phyloP scores from a whole-genome alignment of 202 grass and related monocot species.

The Alloteropsis angusta region DNA sequence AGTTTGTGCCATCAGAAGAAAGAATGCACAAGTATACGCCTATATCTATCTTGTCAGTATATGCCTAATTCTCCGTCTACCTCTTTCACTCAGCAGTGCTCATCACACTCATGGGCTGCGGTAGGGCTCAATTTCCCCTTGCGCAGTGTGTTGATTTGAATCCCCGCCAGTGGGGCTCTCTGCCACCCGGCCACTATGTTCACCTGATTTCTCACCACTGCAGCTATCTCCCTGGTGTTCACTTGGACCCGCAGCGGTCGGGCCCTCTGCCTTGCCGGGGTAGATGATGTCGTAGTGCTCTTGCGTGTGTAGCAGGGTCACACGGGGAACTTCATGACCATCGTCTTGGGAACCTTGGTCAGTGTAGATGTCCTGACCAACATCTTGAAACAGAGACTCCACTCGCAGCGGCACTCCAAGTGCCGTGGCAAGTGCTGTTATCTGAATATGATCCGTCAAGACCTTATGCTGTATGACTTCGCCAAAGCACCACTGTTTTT shows the following conservation, averaged over 20 bases:
- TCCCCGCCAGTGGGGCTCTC: slow-evolving; percentile 1
- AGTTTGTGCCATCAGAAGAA: neutral
- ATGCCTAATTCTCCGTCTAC: neutral
- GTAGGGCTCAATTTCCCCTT: neutral
- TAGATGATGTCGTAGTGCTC: slow-evolving; percentile 39
- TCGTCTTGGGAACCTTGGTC: neutral
- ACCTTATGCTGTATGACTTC: neutral
- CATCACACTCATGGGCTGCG: neutral
- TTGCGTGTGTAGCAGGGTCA: slow-evolving; percentile 14
- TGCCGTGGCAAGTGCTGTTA: slow-evolving; percentile 1
- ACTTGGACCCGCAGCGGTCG: neutral
- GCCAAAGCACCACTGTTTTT: slow-evolving; percentile 31
- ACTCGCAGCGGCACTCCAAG: slow-evolving; percentile 20
- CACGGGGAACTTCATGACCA: neutral
- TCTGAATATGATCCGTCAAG: slow-evolving; percentile 3
- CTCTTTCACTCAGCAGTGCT: neutral
- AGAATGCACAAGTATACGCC: slow-evolving; percentile 2
- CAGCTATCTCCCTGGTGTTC: neutral
- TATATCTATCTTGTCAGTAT: neutral
- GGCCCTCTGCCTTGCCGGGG: neutral
- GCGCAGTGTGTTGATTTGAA: neutral
- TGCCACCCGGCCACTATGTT: neutral
- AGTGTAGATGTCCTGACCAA: neutral
- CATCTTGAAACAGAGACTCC: slow-evolving; percentile 3
- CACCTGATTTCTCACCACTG: neutral